Evolutionary conservation across 352 stramenopile genomes (phyloP).

Genomic region (Phytophthora syringae): DNA sequence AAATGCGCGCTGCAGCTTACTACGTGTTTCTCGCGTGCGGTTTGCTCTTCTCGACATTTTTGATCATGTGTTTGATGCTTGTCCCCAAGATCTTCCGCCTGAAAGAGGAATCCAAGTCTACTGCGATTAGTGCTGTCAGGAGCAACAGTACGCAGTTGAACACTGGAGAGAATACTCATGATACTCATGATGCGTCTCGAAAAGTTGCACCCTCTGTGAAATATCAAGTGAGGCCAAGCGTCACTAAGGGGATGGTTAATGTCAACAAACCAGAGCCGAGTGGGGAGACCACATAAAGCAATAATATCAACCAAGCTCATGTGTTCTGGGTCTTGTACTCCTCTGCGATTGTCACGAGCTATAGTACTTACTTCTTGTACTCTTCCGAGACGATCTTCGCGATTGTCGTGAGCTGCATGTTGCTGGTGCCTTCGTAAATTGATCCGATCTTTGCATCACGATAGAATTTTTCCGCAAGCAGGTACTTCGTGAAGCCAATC

Average conservation of each 20-base stretch:
- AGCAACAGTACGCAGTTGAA: too few relatives aligned
- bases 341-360: background rate
- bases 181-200: too few relatives aligned
- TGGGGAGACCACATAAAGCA: too few relatives aligned
- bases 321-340: too few relatives aligned
- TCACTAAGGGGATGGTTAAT: too few relatives aligned
- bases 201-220: too few relatives aligned
- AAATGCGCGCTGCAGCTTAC: constrained; percentile 43
- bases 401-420: constrained; percentile 97
- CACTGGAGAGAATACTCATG: too few relatives aligned
- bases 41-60: constrained; percentile 40
- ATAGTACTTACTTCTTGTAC: constrained; percentile 70
- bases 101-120: constrained; percentile 18
- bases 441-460: constrained; percentile 97
- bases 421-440: constrained; percentile 98
- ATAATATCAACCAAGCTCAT: too few relatives aligned
- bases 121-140: too few relatives aligned
- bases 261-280: too few relatives aligned
- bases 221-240: too few relatives aligned
- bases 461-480: constrained; percentile 97
- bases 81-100: constrained; percentile 51
- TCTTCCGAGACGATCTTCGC: constrained; percentile 91
- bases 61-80: constrained; percentile 55
- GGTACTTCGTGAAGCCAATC: constrained; percentile 95
- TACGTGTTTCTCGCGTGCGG: constrained; percentile 42